These are phyloP conservation scores for Trichosporon sp. DNA, from an alignment of 1,284 basidiomycete genomes.

Conservation along the genomic window DNA sequence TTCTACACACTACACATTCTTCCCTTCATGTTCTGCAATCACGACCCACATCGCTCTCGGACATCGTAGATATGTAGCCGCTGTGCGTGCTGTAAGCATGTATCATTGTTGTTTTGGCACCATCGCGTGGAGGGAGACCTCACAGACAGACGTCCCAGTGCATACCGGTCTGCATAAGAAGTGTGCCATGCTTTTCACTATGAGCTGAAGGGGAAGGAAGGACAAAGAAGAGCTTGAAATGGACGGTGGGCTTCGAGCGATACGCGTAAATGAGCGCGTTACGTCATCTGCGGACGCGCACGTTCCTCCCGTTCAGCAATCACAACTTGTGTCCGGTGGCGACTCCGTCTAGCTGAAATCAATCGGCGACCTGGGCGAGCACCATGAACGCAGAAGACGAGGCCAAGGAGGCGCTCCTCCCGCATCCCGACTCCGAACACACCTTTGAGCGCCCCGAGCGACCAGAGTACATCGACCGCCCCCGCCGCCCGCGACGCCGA, in stretches of 20 bases:
- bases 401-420: background rate
- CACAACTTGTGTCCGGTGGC: background rate
- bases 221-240: background rate
- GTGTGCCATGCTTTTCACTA: too few relatives aligned
- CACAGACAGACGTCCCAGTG: too few relatives aligned
- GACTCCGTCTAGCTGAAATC: background rate
- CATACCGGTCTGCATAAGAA: too few relatives aligned
- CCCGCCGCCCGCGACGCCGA: background rate
- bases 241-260: background rate
- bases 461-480: background rate
- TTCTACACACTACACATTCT: background rate
- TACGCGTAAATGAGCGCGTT: background rate
- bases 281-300: background rate
- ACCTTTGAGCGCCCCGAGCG: background rate
- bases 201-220: background rate
- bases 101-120: slow-evolving; percentile 2
- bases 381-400: background rate
- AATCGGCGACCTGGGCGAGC: background rate
- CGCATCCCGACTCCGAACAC: background rate
- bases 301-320: background rate
- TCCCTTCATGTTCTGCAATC: background rate
- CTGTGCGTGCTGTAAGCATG: slow-evolving; percentile 6
- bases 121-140: too few relatives aligned
- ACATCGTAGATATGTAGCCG: slow-evolving; percentile 5
- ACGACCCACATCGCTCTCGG: background rate